Evolutionary conservation across 1,284 basidiomycete species (phyloP).

Genomic region (Moniliophthora roreri): DNA sequence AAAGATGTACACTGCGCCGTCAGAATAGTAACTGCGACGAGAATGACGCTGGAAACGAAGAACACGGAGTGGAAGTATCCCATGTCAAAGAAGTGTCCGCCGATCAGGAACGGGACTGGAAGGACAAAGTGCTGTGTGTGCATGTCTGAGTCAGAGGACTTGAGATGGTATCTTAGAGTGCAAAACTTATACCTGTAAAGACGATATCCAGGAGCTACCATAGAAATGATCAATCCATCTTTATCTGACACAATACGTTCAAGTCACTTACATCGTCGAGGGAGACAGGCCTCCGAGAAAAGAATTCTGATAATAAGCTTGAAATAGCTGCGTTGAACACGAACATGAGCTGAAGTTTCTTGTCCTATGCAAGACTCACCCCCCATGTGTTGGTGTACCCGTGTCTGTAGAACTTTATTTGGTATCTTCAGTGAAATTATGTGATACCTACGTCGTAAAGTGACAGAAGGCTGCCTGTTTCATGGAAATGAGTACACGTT

Average conservation of each 20-base stretch:
- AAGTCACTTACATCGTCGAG: conserved; percentile 53
- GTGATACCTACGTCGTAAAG: background rate
- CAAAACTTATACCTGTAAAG: conserved; percentile 50
- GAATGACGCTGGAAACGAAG: conserved; percentile 40
- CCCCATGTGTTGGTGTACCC: conserved; percentile 2
- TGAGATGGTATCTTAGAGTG: too few species aligned
- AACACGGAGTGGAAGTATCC: conserved; percentile 53
- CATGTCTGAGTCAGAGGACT: background rate
- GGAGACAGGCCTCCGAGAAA: conserved; percentile 38
- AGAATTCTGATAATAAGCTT: conserved; percentile 48
- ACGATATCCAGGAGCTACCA: conserved; percentile 75
- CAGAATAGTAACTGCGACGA: conserved; percentile 53
- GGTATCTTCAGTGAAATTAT: background rate
- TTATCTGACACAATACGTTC: background rate
- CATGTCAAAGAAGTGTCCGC: conserved; percentile 60
- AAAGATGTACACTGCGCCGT: conserved; percentile 54
- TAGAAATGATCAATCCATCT: background rate
- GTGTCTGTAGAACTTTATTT: background rate
- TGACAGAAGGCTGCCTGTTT: background rate
- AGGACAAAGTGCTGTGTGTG: conserved; percentile 34
- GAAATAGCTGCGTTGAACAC: conserved; percentile 27
- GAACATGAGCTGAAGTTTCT: background rate
- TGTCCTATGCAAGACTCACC: background rate
- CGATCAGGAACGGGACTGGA: conserved; percentile 43
- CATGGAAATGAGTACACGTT: background rate